phyloP scores from a whole-genome alignment of 225 moss, liverwort and hornwort species.

The Thuidium tamariscinum region DNA sequence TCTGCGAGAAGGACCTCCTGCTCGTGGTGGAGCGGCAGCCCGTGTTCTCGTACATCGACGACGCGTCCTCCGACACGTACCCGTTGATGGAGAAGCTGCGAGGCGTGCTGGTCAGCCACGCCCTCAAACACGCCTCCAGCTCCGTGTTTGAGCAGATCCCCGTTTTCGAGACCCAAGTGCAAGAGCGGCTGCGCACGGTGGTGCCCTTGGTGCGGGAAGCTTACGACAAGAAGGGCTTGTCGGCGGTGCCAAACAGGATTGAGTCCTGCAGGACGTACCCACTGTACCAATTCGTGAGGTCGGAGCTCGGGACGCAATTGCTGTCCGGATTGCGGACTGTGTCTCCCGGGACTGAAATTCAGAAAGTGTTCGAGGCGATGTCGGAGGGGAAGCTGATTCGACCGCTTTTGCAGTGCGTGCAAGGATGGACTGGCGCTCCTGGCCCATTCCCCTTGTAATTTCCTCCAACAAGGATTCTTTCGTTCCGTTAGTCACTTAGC shows the following conservation, averaged over 20 bases:
- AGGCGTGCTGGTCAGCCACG: neutral
- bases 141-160: neutral
- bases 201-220: neutral
- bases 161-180: neutral
- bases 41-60: slow-evolving; percentile 7
- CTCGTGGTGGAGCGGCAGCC: slow-evolving; percentile 17
- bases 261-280: neutral
- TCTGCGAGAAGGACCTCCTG: slow-evolving; percentile 33
- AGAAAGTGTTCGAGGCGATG: neutral
- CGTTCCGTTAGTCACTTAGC: neutral
- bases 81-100: slow-evolving; percentile 41
- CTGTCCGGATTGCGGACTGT: neutral
- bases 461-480: neutral
- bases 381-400: neutral
- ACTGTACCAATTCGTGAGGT: neutral
- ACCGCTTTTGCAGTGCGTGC: neutral
- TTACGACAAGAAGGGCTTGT: neutral
- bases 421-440: neutral
- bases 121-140: neutral
- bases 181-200: neutral
- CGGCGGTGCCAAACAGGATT: neutral
- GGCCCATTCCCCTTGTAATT: neutral
- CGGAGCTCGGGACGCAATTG: neutral
- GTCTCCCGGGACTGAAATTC: neutral
- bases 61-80: slow-evolving; percentile 1